Evolutionary conservation across 2,329 filamentous ascomycete species (phyloP).

Genomic region (Nemania sp.): DNA sequence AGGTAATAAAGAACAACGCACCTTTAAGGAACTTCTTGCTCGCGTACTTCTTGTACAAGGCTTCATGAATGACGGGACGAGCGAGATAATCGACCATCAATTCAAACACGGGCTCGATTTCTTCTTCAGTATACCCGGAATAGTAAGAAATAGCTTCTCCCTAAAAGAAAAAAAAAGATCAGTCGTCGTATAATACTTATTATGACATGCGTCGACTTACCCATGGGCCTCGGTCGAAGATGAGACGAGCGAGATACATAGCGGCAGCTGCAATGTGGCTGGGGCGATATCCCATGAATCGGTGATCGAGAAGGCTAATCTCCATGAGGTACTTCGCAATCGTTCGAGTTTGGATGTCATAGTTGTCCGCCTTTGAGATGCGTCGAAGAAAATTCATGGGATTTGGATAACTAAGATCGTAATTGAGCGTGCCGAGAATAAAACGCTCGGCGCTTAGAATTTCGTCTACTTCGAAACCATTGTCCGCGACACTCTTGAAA

Average conservation of each 20-base stretch:
- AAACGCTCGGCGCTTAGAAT: conserved; percentile 97
- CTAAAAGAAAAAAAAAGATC: conserved; percentile 48
- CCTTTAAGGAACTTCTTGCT: conserved; percentile 99
- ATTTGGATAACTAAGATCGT: conserved; percentile 97
- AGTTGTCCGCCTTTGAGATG: conserved; percentile 99
- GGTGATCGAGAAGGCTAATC: conserved; percentile 92
- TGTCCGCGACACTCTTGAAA: conserved; percentile 95
- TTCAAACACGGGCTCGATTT: conserved; percentile 88
- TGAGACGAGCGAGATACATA: conserved; percentile 92
- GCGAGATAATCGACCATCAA: conserved; percentile 97
- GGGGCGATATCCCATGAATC: conserved; percentile 86
- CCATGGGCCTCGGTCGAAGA: conserved; percentile 90
- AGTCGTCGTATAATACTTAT: neutral
- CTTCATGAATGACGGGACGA: conserved; percentile 87
- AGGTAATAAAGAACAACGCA: too few species aligned
- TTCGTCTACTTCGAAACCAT: conserved; percentile 92
- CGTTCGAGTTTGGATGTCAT: conserved; percentile 96
- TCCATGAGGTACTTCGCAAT: conserved; percentile 98
- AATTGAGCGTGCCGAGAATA: conserved; percentile 86
- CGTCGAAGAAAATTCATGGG: conserved; percentile 99
- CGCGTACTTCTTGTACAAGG: conserved; percentile 99
- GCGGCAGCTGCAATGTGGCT: conserved; percentile 89
- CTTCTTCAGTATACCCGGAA: conserved; percentile 87
- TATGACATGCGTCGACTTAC: conserved; percentile 54
- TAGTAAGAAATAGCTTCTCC: conserved; percentile 88